These are phyloP conservation scores for Neurospora sp. DNA, from an alignment of 495 filamentous ascomycete species.

Conservation along the genomic window DNA sequence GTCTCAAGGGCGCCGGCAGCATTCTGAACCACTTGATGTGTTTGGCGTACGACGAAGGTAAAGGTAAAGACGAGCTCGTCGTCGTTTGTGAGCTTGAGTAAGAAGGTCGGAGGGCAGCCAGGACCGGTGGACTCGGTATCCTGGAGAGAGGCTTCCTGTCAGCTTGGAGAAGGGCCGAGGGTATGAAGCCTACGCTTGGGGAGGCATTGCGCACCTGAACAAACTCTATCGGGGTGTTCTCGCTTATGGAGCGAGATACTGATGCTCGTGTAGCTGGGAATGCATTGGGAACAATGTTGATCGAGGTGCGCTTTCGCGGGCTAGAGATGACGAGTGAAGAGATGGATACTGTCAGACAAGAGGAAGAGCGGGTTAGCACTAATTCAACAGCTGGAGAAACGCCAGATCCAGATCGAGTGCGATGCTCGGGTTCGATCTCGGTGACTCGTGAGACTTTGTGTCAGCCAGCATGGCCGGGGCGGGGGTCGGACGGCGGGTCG, in stretches of 20 bases:
- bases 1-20: slow-evolving; percentile 11
- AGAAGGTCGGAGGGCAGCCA: slow-evolving; percentile 55
- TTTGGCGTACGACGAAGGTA: slow-evolving; percentile 76
- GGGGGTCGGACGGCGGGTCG: not conserved
- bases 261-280: slow-evolving; percentile 76
- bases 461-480: not conserved
- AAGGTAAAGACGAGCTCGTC: slow-evolving; percentile 90
- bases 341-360: slow-evolving; percentile 55
- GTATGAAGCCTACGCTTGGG: not conserved
- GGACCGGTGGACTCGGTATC: slow-evolving; percentile 62
- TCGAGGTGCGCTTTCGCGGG: slow-evolving; percentile 58
- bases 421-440: not conserved
- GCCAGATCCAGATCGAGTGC: not conserved
- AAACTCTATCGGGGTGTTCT: slow-evolving; percentile 74
- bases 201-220: slow-evolving; percentile 56
- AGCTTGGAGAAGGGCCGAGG: not conserved
- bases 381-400: not conserved
- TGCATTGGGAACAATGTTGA: slow-evolving; percentile 76
- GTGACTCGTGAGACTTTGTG: not conserved
- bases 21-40: slow-evolving; percentile 32
- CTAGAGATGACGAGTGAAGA: slow-evolving; percentile 71
- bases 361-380: slow-evolving; percentile 10
- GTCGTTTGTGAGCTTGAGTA: slow-evolving; percentile 79
- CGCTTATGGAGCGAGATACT: slow-evolving; percentile 64
- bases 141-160: slow-evolving; percentile 31